Base-by-base conservation (phyloP, 768 basidiomycete genomes). In the Lenzites betulinus region DNA sequence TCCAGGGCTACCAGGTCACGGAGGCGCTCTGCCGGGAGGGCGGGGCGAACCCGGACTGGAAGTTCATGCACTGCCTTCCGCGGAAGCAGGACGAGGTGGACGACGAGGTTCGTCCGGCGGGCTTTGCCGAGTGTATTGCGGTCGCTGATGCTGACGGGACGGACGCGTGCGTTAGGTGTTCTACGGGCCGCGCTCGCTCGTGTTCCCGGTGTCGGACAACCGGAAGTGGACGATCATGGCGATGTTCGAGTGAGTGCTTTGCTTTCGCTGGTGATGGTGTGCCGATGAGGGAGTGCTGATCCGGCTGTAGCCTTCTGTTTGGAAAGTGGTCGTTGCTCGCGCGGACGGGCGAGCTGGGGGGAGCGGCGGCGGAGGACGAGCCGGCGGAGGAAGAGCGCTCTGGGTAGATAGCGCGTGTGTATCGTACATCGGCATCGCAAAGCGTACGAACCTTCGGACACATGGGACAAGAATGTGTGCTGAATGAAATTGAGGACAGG, bases 171-270 rank as follows among this genome's bases (percentile, higher is more conserved):
- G 12, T 36, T 61, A 91, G 90, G 90, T 98, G 18, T 98, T 98
- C 73, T 97, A 98, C 70, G 93, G 95, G 8, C 84, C 89, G 38
- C 87, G 95, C 47, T 94, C 92, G 16, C 83, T 97, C 46, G 96
- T 90, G 13, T 99, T 95, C 83, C 89, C 85, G 16, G 95, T 95
- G 75, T 89, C 94, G 0, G 95, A 98, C 77, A 99, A 99, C 78
- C 84, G 96, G 59, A 95, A 95, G 73, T 96, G 94, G 95, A 95
- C 95, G 0, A 96, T 88, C 67, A 93, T 95, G 87, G 92, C 94
- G 15, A 74, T 84, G 12, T 96, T 97, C 67, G 92, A 94, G 92
- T 93, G 67, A 57, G 89, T 84, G 26, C 60, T 25, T 44, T 3
- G 38, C 42, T 7, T 23, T 36, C 13, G 20, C 44, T 39, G n/a